Evolutionary conservation across 2,329 filamentous ascomycete species (phyloP).

Genomic region (Amesomyces nigricolor): DNA sequence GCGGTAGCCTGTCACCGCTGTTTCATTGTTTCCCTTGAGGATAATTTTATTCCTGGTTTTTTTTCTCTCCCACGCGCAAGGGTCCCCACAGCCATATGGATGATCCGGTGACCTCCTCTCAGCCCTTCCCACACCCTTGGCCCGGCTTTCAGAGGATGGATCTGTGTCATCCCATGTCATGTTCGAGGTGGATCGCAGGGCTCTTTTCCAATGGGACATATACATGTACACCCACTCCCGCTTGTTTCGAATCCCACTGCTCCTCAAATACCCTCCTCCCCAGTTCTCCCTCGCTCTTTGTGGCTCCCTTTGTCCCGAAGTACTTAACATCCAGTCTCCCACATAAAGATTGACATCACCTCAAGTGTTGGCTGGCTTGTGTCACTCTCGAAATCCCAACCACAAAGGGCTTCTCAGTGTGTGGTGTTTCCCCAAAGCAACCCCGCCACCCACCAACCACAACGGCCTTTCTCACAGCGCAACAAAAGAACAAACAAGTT

Average conservation of each 20-base stretch:
- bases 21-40: slow-evolving; percentile 25
- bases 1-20: slow-evolving; percentile 28
- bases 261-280: slow-evolving; percentile 14
- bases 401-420: too few species aligned
- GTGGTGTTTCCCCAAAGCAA: neutral
- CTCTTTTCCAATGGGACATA: neutral
- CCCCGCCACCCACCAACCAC: too few species aligned
- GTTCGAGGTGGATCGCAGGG: slow-evolving; percentile 16
- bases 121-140: slow-evolving; percentile 24
- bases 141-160: slow-evolving; percentile 19
- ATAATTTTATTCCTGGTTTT: slow-evolving; percentile 24
- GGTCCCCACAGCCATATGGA: slow-evolving; percentile 27
- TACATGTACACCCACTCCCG: slow-evolving; percentile 17
- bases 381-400: neutral
- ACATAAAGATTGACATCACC: neutral
- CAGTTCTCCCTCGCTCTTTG: neutral
- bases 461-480: too few species aligned
- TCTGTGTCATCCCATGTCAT: slow-evolving; percentile 10
- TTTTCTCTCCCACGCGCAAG: slow-evolving; percentile 14
- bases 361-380: neutral
- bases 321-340: neutral
- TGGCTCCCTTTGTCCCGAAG: neutral
- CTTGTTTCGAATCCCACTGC: neutral
- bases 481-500: neutral
- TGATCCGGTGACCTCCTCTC: slow-evolving; percentile 28